Evolutionary conservation across 139 green algal species (phyloP), one percentile per base, ranked within the genome.

Genomic region (Parachlorella kessleri): DNA sequence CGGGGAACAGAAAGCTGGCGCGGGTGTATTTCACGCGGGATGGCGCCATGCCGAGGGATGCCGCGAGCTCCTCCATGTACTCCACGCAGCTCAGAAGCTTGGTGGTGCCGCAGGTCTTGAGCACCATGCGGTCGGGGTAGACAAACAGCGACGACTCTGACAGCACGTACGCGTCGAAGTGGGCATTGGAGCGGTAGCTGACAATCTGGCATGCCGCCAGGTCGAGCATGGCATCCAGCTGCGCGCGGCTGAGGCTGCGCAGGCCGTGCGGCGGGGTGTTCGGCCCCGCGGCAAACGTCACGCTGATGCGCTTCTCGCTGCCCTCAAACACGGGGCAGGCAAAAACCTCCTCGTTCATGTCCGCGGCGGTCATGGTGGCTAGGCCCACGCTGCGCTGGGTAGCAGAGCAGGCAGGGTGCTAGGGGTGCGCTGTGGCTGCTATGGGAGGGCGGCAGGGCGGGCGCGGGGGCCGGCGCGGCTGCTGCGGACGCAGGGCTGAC

Each of bases 31-130:
- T 97, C 84, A 88, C 90, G 40, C 92, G 83, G 23, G 35, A 32
- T 10, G 88, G 83, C 39, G 70, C 33, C 88, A 98, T 78, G 73
- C 82, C 88, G 6, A 96, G 40, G 30, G 71, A 73, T 0, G 53
- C 80, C 4, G 96, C 94, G 24, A 91, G 76, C 72, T 95, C 84
- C 59, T 98, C 79, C 75, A 99, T 84, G 24, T 82, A 70, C 1
- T 92, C 90, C 64, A 98, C 88, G 4, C 89, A 90, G 73, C 88
- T 81, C 48, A 99, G 90, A 53, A 99, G 91, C 69, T 86, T 84
- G 30, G 97, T 99, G 74, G 94, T 99, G 73, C 97, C 97, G 85
- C 97, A 99, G 0, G 97, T 99, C 91, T 99, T 99, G 33, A 99
- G 88, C 5, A 99, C 90, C 66, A 96, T 89, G 71, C 70, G 77